phyloP scores from a whole-genome alignment of 768 basidiomycete genomes.

The Trametes cingulata region DNA sequence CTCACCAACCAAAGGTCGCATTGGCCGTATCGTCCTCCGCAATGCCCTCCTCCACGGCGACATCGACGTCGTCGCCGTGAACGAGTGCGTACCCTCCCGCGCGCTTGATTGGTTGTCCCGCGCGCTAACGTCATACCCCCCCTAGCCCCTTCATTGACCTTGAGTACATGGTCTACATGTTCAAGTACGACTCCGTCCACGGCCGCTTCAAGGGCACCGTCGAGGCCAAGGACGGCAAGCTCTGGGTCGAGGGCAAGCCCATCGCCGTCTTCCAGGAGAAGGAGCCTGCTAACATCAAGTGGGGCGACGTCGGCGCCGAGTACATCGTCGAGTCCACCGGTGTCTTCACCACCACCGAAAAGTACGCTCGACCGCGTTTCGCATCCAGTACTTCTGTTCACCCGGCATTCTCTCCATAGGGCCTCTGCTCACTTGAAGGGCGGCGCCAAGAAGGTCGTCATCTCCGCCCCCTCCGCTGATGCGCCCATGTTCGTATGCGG shows the following conservation, averaged over 20 bases:
- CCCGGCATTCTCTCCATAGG: slow-evolving; percentile 38
- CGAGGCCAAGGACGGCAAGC: slow-evolving; percentile 84
- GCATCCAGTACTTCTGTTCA: slow-evolving; percentile 18
- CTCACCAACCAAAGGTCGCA: slow-evolving; percentile 69
- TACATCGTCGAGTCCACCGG: slow-evolving; percentile 98
- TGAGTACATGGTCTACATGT: slow-evolving; percentile 99
- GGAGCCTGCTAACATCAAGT: slow-evolving; percentile 84
- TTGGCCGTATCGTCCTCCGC: slow-evolving; percentile 97
- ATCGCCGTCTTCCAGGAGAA: slow-evolving; percentile 82
- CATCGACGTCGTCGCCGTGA: slow-evolving; percentile 88
- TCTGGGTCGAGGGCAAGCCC: slow-evolving; percentile 76
- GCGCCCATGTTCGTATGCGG: slow-evolving; percentile 94
- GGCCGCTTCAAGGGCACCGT: slow-evolving; percentile 88
- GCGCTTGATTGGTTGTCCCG: background rate
- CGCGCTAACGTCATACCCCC: slow-evolving; percentile 11
- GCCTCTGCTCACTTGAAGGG: slow-evolving; percentile 94
- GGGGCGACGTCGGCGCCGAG: slow-evolving; percentile 79
- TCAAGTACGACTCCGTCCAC: slow-evolving; percentile 96
- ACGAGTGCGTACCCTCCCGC: slow-evolving; percentile 66
- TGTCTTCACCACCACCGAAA: slow-evolving; percentile 96
- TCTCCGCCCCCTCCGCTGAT: slow-evolving; percentile 97
- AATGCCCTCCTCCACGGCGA: slow-evolving; percentile 81
- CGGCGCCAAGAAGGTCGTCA: slow-evolving; percentile 99
- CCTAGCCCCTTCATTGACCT: slow-evolving; percentile 94
- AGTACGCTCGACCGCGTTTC: slow-evolving; percentile 43